A percentile compares a stretch with the other conserved stretches of the same genome.
Evolutionary conservation across 2,329 filamentous ascomycete species (phyloP).

Genomic region (Hypocreales sp.): DNA sequence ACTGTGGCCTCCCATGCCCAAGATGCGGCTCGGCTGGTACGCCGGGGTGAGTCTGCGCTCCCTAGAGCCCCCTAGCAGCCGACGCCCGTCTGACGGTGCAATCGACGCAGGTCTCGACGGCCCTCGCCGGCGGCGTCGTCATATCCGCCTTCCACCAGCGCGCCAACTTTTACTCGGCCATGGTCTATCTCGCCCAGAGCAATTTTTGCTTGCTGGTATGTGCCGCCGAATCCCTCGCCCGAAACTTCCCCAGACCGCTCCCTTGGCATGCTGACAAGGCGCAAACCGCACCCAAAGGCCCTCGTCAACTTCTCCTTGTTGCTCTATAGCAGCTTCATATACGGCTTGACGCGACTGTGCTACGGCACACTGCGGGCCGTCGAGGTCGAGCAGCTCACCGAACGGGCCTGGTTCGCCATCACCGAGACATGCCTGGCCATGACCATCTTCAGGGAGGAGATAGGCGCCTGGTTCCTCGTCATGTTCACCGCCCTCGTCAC

Average conservation of each 20-base stretch:
- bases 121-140: constrained; percentile 69
- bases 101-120: constrained; percentile 66
- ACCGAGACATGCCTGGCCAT: constrained; percentile 95
- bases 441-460: constrained; percentile 93
- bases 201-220: constrained; percentile 84
- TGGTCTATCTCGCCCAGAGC: constrained; percentile 91
- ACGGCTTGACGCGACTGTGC: constrained; percentile 75
- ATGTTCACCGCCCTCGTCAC: constrained; percentile 92
- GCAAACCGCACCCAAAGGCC: no score
- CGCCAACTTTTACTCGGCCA: constrained; percentile 95
- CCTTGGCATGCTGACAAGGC: no score
- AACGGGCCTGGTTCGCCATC: constrained; percentile 95
- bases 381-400: constrained; percentile 93
- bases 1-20: constrained; percentile 16
- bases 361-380: constrained; percentile 83
- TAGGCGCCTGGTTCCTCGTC: constrained; percentile 85
- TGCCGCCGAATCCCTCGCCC: constrained; percentile 1
- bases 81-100: no score
- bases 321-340: constrained; percentile 64
- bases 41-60: constrained; percentile 33
- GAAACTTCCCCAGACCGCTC: no score
- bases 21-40: constrained; percentile 45
- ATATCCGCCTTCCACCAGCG: constrained; percentile 87
- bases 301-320: constrained; percentile 83
- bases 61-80: no score